These are phyloP conservation scores for Coniochaeta pulveracea DNA, from an alignment of 2,329 filamentous ascomycete species.

Conservation along the genomic window DNA sequence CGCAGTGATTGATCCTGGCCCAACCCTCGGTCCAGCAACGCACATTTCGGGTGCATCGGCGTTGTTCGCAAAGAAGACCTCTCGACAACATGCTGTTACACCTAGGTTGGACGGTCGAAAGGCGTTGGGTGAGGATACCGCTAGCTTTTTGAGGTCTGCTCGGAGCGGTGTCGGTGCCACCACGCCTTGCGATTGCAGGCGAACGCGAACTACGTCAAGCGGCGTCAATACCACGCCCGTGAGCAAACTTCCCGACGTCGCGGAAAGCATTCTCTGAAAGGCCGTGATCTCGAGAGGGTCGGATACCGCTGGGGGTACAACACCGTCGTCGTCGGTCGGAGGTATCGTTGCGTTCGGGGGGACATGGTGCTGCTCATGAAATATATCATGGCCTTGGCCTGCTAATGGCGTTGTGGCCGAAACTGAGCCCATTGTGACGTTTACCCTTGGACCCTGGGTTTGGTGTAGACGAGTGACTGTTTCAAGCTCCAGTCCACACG, in stretches of 20 bases:
- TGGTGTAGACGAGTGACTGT: not conserved
- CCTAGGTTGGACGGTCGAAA: conserved; percentile 73
- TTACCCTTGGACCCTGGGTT: too few relatives aligned
- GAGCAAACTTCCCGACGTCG: conserved; percentile 78
- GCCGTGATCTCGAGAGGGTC: conserved; percentile 60
- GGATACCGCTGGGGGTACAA: conserved; percentile 21
- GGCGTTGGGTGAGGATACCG: conserved; percentile 48
- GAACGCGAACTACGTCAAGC: conserved; percentile 90
- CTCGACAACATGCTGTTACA: conserved; percentile 87
- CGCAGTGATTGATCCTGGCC: conserved; percentile 28
- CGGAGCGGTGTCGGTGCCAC: conserved; percentile 25
- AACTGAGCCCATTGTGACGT: conserved; percentile 8
- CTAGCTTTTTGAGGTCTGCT: conserved; percentile 43
- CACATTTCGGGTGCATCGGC: conserved; percentile 73
- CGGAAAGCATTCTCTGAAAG: conserved; percentile 87
- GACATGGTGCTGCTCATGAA: conserved; percentile 15
- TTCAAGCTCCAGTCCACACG: conserved; percentile 4
- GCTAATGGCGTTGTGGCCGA: conserved; percentile 10
- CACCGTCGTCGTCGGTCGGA: conserved; percentile 22
- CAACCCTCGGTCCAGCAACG: conserved; percentile 53
- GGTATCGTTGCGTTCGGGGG: conserved; percentile 17
- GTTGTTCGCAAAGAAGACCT: conserved; percentile 93
- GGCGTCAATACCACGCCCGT: conserved; percentile 89
- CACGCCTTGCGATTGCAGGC: conserved; percentile 72
- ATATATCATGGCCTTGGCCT: conserved; percentile 26